phyloP scores from a whole-genome alignment of 768 basidiomycete species.

The Favolaschia claudopus region DNA sequence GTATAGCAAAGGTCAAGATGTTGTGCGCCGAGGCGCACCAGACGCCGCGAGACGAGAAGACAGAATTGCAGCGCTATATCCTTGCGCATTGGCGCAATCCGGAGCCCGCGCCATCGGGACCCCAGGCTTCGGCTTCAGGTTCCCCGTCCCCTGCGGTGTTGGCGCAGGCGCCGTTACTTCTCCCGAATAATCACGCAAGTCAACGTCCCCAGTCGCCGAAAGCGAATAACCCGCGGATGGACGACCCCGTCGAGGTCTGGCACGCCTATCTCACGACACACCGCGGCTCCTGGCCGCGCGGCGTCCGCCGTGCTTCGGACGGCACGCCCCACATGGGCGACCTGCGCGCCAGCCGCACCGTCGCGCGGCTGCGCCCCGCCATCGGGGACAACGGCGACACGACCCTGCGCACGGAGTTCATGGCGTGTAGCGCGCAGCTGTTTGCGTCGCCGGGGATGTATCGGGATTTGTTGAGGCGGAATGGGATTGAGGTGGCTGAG shows the following conservation, averaged over 20 bases:
- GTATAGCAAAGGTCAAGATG: slow-evolving; percentile 50
- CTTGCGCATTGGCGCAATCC: slow-evolving; percentile 55
- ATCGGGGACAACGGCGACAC: slow-evolving; percentile 40
- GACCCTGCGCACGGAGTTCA: slow-evolving; percentile 47
- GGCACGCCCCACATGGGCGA: slow-evolving; percentile 49
- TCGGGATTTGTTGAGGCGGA: slow-evolving; percentile 43
- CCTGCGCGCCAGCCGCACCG: slow-evolving; percentile 54
- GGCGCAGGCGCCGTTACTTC: slow-evolving; percentile 9
- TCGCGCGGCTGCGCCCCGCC: slow-evolving; percentile 55
- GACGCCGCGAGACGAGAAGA: slow-evolving; percentile 52
- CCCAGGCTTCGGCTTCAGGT: slow-evolving; percentile 30
- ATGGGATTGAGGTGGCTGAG: slow-evolving; percentile 43
- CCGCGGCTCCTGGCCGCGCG: slow-evolving; percentile 55
- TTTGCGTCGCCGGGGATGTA: slow-evolving; percentile 51
- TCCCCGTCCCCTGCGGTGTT: slow-evolving; percentile 16
- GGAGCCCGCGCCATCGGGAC: no score
- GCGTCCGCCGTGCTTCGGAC: slow-evolving; percentile 49
- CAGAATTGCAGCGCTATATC: slow-evolving; percentile 50
- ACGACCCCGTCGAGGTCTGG: slow-evolving; percentile 56
- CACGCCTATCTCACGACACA: slow-evolving; percentile 52
- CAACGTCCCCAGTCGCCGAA: slow-evolving; percentile 23
- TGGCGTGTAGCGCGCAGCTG: slow-evolving; percentile 46
- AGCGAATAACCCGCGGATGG: slow-evolving; percentile 52
- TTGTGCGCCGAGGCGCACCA: slow-evolving; percentile 53
- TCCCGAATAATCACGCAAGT: no score